Base-by-base conservation (phyloP, 2,329 filamentous ascomycete species). In the Gyromitra esculenta region DNA sequence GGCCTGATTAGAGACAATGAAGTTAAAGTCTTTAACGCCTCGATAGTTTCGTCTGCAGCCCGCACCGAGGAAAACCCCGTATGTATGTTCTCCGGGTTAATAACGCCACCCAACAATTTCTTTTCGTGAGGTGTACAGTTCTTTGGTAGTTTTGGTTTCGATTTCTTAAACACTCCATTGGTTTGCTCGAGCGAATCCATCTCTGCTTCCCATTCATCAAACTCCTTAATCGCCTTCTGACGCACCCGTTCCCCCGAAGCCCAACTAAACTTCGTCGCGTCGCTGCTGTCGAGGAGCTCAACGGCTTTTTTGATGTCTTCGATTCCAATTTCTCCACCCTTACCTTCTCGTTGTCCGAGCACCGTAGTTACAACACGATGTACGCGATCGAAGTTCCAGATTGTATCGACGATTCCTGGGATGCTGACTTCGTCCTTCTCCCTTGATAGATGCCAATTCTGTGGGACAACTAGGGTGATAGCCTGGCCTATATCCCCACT, bases 1-100 rank as follows among this genome's bases (percentile, higher is more conserved):
- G 96, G 96, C 0, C 95, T 90, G 65, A 93, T 87, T 4, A 99
- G 87, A 0, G 94, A 96, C 18, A 99, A 86, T 0, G 92, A 93
- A 0, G 96, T 99, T 65, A 98, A 87, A 4, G 93, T 93, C 82
- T 95, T 94, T 70, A 99, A 87, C 0, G 94, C 92, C 25, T 96
- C 92, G 39, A 96, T 91, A 1, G 93, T 97, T 76, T 94, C 93
- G 0, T 87, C 84, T 0, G 94, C 90, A 1, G 91, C 93, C 81
- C 97, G 93, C 21, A 99, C 91, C 82, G 97, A 92, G 31, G 89
- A 87, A 82, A 98, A 99, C 0, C 93, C 96, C 0, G 92, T 96
- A 77, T 90, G 90, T 79, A 99, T 93, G 81, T 92, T 92, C 60
- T 90, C 87, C 5, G 92, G 89, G 81, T 97, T 90, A 45, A 97